Evolutionary conservation across 2,329 filamentous ascomycete genomes (phyloP).

Genomic region (Arthrinium puccinioides): DNA sequence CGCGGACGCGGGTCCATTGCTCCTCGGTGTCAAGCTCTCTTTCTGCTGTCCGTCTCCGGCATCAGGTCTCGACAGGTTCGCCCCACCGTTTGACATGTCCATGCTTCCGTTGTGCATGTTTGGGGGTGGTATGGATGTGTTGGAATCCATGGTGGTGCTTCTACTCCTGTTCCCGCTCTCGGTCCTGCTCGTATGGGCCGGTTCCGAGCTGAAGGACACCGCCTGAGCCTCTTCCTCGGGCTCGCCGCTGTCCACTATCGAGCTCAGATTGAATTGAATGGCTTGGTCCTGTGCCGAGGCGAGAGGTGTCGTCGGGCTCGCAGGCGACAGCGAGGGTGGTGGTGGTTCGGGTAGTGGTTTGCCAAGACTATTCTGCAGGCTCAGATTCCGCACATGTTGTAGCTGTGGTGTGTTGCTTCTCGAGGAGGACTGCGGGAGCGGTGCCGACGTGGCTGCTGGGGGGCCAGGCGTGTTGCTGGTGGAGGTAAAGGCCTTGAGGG

Average conservation of each 20-base stretch:
- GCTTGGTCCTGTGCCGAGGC: constrained; percentile 4
- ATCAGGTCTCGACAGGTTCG: constrained; percentile 35
- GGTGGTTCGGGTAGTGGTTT: constrained; percentile 49
- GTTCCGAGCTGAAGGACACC: not conserved
- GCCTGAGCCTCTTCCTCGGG: constrained; percentile 19
- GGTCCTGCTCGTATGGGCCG: too few species aligned
- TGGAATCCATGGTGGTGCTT: constrained; percentile 43
- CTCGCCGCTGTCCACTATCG: constrained; percentile 25
- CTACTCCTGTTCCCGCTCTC: constrained; percentile 1
- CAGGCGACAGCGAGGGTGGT: constrained; percentile 25
- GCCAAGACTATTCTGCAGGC: constrained; percentile 47
- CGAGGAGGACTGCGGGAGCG: constrained; percentile 4
- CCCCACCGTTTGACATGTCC: constrained; percentile 35
- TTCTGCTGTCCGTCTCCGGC: constrained; percentile 32
- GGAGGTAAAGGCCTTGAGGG: constrained; percentile 26
- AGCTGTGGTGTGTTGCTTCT: constrained; percentile 6
- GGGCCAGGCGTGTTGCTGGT: constrained; percentile 9
- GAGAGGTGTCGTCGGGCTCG: constrained; percentile 23
- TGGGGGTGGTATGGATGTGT: constrained; percentile 9
- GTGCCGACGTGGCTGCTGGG: constrained; percentile 12
- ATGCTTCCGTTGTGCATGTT: constrained; percentile 27
- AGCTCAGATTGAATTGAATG: constrained; percentile 23
- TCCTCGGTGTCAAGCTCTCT: constrained; percentile 44
- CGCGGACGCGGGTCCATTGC: constrained; percentile 45
- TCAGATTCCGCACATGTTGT: constrained; percentile 49